A percentile compares a stretch with the other conserved stretches of the same genome.
phyloP scores from a whole-genome alignment of 164 flowering plant species.

The Chloranthus sessilifolius region DNA sequence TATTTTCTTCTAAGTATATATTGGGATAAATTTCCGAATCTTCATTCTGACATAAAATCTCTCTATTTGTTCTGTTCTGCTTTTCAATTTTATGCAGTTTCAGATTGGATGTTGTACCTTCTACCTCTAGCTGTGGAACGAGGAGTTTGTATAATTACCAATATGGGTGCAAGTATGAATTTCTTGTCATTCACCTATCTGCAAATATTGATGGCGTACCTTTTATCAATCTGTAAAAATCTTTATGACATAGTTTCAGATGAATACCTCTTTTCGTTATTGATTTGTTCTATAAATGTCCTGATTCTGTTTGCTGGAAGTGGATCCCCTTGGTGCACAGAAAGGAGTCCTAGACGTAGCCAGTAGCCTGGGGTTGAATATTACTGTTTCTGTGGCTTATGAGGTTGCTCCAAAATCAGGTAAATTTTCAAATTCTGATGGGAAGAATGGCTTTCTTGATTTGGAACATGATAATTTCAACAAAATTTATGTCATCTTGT shows the following conservation, averaged over 20 bases:
- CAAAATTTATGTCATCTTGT: too few species aligned
- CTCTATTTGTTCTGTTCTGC: too few species aligned
- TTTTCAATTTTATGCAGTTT: constrained; percentile 39
- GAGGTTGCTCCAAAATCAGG: constrained; percentile 51
- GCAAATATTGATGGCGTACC: too few species aligned
- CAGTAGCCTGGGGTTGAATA: constrained; percentile 45
- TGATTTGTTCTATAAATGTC: not conserved
- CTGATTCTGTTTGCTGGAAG: constrained; percentile 24
- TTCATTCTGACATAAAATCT: too few species aligned
- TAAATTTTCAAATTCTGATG: constrained; percentile 11
- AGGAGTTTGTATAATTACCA: constrained; percentile 82
- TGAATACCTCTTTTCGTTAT: not conserved
- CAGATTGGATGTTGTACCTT: constrained; percentile 79
- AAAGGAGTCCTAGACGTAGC: constrained; percentile 64
- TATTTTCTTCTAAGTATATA: too few species aligned
- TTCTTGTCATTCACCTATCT: not conserved
- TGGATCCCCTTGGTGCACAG: constrained; percentile 86
- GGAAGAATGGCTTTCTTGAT: too few species aligned
- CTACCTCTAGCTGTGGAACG: constrained; percentile 80
- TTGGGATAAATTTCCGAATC: too few species aligned
- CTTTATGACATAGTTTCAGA: not conserved
- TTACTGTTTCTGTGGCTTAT: constrained; percentile 73
- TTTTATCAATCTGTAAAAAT: too few species aligned
- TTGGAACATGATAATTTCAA: too few species aligned
- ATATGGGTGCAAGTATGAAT: constrained; percentile 93